phyloP scores from a whole-genome alignment of 2,329 filamentous ascomycete genomes.

The Diaporthe batatas region DNA sequence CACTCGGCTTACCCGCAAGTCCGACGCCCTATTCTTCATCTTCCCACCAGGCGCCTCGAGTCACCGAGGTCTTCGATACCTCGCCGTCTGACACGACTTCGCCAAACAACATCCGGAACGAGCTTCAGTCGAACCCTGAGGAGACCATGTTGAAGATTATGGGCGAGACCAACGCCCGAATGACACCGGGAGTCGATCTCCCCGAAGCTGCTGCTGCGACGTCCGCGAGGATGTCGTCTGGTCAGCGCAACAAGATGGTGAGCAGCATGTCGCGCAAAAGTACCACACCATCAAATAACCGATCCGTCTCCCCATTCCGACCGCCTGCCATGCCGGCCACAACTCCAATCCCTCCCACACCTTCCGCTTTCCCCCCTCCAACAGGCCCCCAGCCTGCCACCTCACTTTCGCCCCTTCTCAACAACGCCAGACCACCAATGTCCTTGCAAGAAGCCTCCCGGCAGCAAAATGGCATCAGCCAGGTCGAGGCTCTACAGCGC shows the following conservation, averaged over 20 bases:
- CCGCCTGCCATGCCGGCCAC: slow-evolving; percentile 45
- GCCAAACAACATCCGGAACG: slow-evolving; percentile 65
- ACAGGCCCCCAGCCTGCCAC: slow-evolving; percentile 67
- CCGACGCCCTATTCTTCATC: slow-evolving; percentile 46
- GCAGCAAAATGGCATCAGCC: slow-evolving; percentile 77
- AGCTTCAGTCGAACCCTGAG: slow-evolving; percentile 69
- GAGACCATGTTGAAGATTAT: slow-evolving; percentile 76
- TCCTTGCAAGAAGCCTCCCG: slow-evolving; percentile 22
- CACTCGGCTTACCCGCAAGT: slow-evolving; percentile 49
- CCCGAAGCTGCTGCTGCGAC: slow-evolving; percentile 70
- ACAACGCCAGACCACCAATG: slow-evolving; percentile 20
- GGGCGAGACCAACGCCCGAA: slow-evolving; percentile 72
- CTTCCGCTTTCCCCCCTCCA: slow-evolving; percentile 63
- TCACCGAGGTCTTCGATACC: slow-evolving; percentile 72
- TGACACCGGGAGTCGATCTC: slow-evolving; percentile 62
- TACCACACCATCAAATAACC: slow-evolving; percentile 46
- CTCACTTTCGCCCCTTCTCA: slow-evolving; percentile 76
- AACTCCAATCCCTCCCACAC: slow-evolving; percentile 52
- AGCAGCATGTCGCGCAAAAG: slow-evolving; percentile 68
- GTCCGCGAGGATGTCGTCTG: slow-evolving; percentile 66
- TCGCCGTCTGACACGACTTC: slow-evolving; percentile 60
- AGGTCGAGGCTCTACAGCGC: slow-evolving; percentile 63
- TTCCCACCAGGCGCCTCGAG: slow-evolving; percentile 58
- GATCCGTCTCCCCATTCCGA: slow-evolving; percentile 44
- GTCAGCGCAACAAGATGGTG: slow-evolving; percentile 71